These are phyloP conservation scores for Schizophyllum amplum DNA, from an alignment of 1,284 basidiomycete species.

Conservation along the genomic window DNA sequence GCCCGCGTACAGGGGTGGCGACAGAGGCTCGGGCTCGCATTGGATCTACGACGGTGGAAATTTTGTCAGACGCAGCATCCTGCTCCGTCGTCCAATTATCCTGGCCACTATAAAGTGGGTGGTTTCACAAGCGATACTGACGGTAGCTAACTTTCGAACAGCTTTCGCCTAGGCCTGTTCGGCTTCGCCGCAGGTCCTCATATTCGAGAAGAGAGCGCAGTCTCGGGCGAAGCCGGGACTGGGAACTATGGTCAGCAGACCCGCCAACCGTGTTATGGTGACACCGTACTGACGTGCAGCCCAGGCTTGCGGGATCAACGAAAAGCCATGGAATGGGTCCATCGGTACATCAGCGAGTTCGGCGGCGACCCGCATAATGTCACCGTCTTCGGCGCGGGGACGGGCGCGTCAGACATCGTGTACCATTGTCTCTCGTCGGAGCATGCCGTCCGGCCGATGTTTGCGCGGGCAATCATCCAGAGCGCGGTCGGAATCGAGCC, in stretches of 20 bases:
- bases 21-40: constrained; percentile 62
- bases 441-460: constrained; percentile 53
- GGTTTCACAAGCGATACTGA: constrained; percentile 10
- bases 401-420: constrained; percentile 68
- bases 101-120: constrained; percentile 70
- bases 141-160: constrained; percentile 21
- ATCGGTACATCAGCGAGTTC: constrained; percentile 56
- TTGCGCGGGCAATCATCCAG: constrained; percentile 61
- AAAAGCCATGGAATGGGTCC: constrained; percentile 62
- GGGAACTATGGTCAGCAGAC: constrained; percentile 60
- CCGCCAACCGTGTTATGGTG: constrained; percentile 1
- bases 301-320: constrained; percentile 64
- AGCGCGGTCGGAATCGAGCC: constrained; percentile 49
- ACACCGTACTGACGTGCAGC: constrained; percentile 1
- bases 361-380: constrained; percentile 66
- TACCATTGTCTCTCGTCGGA: constrained; percentile 55
- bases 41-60: constrained; percentile 70
- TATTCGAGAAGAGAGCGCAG: constrained; percentile 56
- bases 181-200: constrained; percentile 60
- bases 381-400: constrained; percentile 62
- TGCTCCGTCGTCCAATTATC: constrained; percentile 53
- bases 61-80: constrained; percentile 58
- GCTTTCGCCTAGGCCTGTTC: constrained; percentile 68
- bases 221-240: constrained; percentile 57
- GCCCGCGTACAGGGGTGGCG: constrained; percentile 44